A percentile compares a stretch with the other conserved stretches of the same genome.
These are phyloP conservation scores for Lentinula sp. DNA, from an alignment of 768 basidiomycete species.

Conservation along the genomic window DNA sequence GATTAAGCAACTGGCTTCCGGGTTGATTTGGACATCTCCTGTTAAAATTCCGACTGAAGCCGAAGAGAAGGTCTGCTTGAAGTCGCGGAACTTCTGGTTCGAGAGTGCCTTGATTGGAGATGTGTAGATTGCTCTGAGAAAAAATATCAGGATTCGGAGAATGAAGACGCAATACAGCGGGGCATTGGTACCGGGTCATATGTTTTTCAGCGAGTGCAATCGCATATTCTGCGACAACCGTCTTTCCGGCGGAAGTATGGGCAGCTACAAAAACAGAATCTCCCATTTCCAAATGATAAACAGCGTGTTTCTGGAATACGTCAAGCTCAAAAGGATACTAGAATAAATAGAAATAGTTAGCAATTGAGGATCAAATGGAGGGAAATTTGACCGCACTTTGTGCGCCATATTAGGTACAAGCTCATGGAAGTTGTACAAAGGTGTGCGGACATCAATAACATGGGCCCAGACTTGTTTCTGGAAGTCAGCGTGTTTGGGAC, in stretches of 20 bases:
- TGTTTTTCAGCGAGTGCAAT: constrained; percentile 96
- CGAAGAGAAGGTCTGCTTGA: constrained; percentile 92
- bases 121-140: constrained; percentile 88
- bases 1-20: constrained; percentile 93
- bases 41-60: constrained; percentile 93
- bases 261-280: constrained; percentile 99
- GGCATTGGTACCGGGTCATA: constrained; percentile 80
- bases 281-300: constrained; percentile 95
- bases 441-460: constrained; percentile 88
- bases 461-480: constrained; percentile 97
- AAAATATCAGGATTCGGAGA: constrained; percentile 9
- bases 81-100: constrained; percentile 98
- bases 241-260: constrained; percentile 99
- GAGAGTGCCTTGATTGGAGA: constrained; percentile 98
- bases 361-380: neutral
- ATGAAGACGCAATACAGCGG: neutral
- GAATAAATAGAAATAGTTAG: neutral
- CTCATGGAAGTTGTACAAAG: constrained; percentile 82
- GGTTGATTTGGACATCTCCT: constrained; percentile 98
- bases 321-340: constrained; percentile 99
- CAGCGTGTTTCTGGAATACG: constrained; percentile 97
- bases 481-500: constrained; percentile 34
- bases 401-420: constrained; percentile 97
- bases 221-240: constrained; percentile 98
- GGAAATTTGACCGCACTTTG: constrained; percentile 44